Evolutionary conservation across 2,329 filamentous ascomycete species (phyloP), one percentile per base, ranked within the genome.

Genomic region (Verticillium nubilum): DNA sequence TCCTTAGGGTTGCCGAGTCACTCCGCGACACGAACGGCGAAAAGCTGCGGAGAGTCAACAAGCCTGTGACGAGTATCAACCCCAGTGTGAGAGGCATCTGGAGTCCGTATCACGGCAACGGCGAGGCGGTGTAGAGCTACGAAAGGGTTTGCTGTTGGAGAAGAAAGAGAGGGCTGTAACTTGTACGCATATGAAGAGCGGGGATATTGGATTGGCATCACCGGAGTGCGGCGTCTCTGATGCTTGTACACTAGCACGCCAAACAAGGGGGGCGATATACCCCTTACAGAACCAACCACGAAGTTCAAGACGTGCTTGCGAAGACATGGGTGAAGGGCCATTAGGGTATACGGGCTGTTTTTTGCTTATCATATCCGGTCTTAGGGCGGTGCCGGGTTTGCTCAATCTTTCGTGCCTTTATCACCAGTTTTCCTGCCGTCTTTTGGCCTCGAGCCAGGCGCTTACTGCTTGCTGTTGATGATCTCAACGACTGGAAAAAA

Each of bases 1-100:
- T 99, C 37, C 72, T 93, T 59, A 81, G 91, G 70, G 97, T 97
- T 80, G 87, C 83, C 0, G 82, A 90, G 71, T 73, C 92, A 62
- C 72, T 95, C 67, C 82, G 89, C 61, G 86, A 92, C 72, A 85
- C 88, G 25, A 92, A 83, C 66, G 91, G 91, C 61, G 88, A 91
- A 75, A 91, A 89, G 80, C 74, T 90, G 69, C 85, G 78, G 76
- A 80, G 74, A 67, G 78, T 81, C 61, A 85, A 79, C 71, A 89
- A 88, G 76, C 82, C 86, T 10, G 84, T 89, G 56, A 80, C 76
- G 63, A 88, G 85, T 73, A 81, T 82, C 70, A 87, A 83, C 70
- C 77, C 83, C 64, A 87, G 85, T 75, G 86, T 90, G 57, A 82
- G 87, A 78, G 87, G 87, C 65, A 76, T 90, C 62, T 90, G 87